Conservation (phyloP, 495 filamentous ascomycete genomes). For the Podospora sp. region DNA sequence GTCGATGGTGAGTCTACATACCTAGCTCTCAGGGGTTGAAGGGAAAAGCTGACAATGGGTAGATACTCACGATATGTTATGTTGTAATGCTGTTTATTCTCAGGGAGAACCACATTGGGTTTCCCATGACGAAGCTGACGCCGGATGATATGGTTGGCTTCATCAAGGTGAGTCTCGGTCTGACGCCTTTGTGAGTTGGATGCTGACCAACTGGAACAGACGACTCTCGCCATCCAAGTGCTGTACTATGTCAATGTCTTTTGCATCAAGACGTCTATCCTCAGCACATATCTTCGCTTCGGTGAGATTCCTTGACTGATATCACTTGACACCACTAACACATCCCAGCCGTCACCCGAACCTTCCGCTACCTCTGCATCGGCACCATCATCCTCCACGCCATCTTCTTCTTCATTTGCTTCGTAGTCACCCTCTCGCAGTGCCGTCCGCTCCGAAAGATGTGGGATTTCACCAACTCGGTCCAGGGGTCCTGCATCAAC, state of each 20-base stretch:
- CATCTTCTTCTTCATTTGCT: conserved; percentile 41
- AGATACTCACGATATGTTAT: conserved; percentile 42
- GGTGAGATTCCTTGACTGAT: conserved; percentile 33
- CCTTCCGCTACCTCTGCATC: conserved; percentile 36
- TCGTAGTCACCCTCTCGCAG: conserved; percentile 45
- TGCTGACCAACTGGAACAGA: conserved; percentile 23
- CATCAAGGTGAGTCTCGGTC: conserved; percentile 31
- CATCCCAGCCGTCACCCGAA: conserved; percentile 30
- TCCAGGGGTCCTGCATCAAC: conserved; percentile 49
- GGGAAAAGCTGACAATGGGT: neutral
- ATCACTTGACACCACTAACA: neutral
- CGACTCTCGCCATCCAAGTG: conserved; percentile 45
- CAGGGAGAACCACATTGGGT: conserved; percentile 35
- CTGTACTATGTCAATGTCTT: conserved; percentile 46
- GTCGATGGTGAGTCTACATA: conserved; percentile 30
- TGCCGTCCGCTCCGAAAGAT: conserved; percentile 48
- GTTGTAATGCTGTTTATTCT: conserved; percentile 35
- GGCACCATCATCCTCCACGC: conserved; percentile 43
- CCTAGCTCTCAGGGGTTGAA: neutral
- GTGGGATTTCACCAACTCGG: conserved; percentile 47
- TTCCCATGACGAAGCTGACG: conserved; percentile 34
- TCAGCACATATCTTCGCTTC: conserved; percentile 52
- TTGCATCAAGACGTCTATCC: conserved; percentile 51
- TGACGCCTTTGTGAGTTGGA: neutral
- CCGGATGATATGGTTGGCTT: conserved; percentile 35